A percentile compares a stretch with the other conserved stretches of the same genome.
These are phyloP conservation scores for Saprolegnia parasitica DNA, from an alignment of 352 stramenopile genomes.

Conservation along the genomic window DNA sequence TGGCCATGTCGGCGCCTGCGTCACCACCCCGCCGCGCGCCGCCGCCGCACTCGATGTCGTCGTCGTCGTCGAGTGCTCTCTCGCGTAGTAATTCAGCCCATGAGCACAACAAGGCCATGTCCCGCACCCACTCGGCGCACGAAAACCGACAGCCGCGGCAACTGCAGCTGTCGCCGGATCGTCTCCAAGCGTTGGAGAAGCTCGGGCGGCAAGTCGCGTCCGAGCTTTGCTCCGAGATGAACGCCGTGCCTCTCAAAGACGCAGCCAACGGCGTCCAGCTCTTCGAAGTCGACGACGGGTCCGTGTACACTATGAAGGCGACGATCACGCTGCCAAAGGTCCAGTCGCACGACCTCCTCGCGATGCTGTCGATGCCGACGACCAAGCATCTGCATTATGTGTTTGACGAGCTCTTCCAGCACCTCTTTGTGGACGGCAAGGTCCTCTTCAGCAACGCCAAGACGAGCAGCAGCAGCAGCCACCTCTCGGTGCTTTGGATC, in stretches of 20 bases:
- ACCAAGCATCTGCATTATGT: slow-evolving; percentile 14
- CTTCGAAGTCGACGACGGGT: slow-evolving; percentile 14
- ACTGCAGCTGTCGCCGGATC: neutral
- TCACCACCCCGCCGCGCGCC: neutral
- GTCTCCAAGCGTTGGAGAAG: neutral
- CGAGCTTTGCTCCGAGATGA: slow-evolving; percentile 9
- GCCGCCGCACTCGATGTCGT: neutral
- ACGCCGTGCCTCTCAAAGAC: slow-evolving; percentile 3
- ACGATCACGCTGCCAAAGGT: slow-evolving; percentile 12
- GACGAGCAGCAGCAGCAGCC: neutral
- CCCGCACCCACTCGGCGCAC: neutral
- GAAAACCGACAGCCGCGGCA: neutral
- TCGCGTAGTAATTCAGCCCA: neutral
- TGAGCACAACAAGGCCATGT: neutral
- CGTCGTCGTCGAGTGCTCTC: neutral
- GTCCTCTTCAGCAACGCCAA: slow-evolving; percentile 7
- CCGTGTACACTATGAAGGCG: slow-evolving; percentile 11
- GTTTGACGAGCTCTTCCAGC: slow-evolving; percentile 14
- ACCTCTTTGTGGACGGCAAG: slow-evolving; percentile 14
- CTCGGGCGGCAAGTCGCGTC: neutral
- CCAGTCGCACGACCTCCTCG: slow-evolving; percentile 8
- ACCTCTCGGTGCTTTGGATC: slow-evolving; percentile 2
- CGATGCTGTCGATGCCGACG: slow-evolving; percentile 3
- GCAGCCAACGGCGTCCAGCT: slow-evolving; percentile 12
- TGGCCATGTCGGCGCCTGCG: neutral